Conservation (phyloP, 163 green algal genomes). For the Trebouxiophyceae sp. region DNA sequence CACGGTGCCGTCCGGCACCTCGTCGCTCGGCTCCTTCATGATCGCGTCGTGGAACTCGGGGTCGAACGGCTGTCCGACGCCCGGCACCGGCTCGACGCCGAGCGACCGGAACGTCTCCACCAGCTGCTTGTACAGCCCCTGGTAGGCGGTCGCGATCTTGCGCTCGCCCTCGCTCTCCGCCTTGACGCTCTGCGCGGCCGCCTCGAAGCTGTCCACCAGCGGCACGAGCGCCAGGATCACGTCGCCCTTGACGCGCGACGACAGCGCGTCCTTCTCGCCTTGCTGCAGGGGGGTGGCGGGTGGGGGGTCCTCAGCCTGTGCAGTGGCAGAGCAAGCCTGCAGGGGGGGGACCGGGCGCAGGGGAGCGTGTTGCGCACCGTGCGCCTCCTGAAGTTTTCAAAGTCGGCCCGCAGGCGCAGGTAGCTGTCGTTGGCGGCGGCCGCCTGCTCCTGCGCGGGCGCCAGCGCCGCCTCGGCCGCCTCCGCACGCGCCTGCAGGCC, state of each 20-base stretch:
- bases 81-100: conserved; percentile 71
- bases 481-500: background rate
- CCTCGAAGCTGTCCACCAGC: conserved; percentile 95
- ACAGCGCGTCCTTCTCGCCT: conserved; percentile 53
- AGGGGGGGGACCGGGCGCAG: too few species aligned
- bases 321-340: too few species aligned
- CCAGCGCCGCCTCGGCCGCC: background rate
- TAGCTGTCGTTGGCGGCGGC: conserved; percentile 21
- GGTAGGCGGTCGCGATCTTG: conserved; percentile 88
- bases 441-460: background rate
- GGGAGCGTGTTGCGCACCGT: too few species aligned
- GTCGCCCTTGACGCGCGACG: conserved; percentile 43
- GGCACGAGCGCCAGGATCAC: conserved; percentile 72
- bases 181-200: conserved; percentile 64
- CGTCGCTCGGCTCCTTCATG: conserved; percentile 78
- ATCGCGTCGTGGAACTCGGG: conserved; percentile 90
- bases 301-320: too few species aligned
- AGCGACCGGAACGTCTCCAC: conserved; percentile 78
- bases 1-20: conserved; percentile 81
- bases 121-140: conserved; percentile 93
- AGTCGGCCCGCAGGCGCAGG: conserved; percentile 90
- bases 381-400: conserved; percentile 97
- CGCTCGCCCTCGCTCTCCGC: conserved; percentile 79
- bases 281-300: too few species aligned
- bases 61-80: conserved; percentile 69